phyloP scores from a whole-genome alignment of 495 filamentous ascomycete species.

The Tuber borchii region DNA sequence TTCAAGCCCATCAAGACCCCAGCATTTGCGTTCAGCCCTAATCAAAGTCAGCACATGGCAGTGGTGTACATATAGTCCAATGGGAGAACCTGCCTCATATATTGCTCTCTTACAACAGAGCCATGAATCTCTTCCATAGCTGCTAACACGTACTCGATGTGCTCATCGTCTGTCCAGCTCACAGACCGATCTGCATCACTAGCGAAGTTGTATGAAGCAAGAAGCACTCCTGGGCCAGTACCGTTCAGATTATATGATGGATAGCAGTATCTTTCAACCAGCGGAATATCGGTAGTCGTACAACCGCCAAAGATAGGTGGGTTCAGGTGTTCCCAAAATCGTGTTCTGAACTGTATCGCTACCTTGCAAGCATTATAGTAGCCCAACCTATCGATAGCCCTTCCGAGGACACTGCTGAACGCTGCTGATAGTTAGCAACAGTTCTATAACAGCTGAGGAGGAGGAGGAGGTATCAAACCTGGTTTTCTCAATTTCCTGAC shows the following conservation, averaged over 20 bases:
- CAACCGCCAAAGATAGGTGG: conserved; percentile 61
- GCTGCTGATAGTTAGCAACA: conserved; percentile 5
- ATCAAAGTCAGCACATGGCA: neutral
- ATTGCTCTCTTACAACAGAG: conserved; percentile 51
- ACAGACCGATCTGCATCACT: conserved; percentile 48
- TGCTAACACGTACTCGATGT: conserved; percentile 52
- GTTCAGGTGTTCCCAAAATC: conserved; percentile 62
- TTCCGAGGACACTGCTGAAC: conserved; percentile 50
- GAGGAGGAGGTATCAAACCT: conserved; percentile 9
- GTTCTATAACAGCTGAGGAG: neutral
- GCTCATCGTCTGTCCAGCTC: conserved; percentile 49
- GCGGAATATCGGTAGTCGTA: conserved; percentile 53
- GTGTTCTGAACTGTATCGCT: conserved; percentile 55
- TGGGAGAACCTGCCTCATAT: conserved; percentile 47
- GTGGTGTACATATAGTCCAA: neutral
- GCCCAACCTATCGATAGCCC: conserved; percentile 56
- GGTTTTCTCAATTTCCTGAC: conserved; percentile 45
- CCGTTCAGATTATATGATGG: conserved; percentile 59
- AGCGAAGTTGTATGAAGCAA: conserved; percentile 52
- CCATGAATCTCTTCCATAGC: conserved; percentile 60
- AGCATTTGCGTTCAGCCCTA: conserved; percentile 48
- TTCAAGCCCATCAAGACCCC: conserved; percentile 52
- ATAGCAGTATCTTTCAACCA: conserved; percentile 55
- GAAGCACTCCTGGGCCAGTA: conserved; percentile 56
- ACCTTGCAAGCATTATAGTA: conserved; percentile 57